Base-by-base conservation (phyloP, 257 asterid genomes). In the Solanum sejunctum region DNA sequence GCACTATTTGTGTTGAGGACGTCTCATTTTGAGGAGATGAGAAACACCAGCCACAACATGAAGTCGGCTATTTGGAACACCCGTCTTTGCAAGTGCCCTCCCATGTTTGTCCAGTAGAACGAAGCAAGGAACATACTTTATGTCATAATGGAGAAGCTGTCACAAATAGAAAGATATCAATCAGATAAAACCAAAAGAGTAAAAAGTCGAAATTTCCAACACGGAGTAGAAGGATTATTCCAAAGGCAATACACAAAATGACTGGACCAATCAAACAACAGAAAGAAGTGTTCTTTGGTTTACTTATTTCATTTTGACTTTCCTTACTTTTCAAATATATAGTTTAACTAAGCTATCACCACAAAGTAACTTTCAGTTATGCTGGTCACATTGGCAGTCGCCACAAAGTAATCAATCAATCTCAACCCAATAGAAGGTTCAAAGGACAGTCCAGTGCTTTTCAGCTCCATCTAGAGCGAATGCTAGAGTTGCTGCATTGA, bases 71-170 rank as follows among this genome's bases (percentile, higher is more conserved):
- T 86, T 85, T 6, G 98, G 98, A 18, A 93, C 89, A 1, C 98
- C 98, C 5, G 98, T 94, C 85, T 95, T 95, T 51, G 96, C 97
- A 66, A 94, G 86, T 0, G 97, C 98, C 63, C 81, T 92, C 39
- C 98, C 98, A n/a, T 91, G 13, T 83, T 91, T 90, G 81, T 94
- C 98, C 61, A 95, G 83, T 1, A 95, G 90, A 80, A 95, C 97
- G n/a, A 95, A 94, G 92, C 98, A 94, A 21, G 98, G 98, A 83
- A 95, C 98, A 58, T 95, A 95, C 86, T 87, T 93, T 51, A 95
- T 92, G 91, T 94, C 96, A 78, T 94, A 95, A 85, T 94, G 92
- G 54, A 94, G 97, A 57, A 95, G 96, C 98, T 95, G 92, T 41
- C 60, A 57, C 9, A 49, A 86, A 17, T 3, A 85, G 36, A 0